Evolutionary conservation across 345 rosid genomes (phyloP).

Genomic region (Raphanus sativus): DNA sequence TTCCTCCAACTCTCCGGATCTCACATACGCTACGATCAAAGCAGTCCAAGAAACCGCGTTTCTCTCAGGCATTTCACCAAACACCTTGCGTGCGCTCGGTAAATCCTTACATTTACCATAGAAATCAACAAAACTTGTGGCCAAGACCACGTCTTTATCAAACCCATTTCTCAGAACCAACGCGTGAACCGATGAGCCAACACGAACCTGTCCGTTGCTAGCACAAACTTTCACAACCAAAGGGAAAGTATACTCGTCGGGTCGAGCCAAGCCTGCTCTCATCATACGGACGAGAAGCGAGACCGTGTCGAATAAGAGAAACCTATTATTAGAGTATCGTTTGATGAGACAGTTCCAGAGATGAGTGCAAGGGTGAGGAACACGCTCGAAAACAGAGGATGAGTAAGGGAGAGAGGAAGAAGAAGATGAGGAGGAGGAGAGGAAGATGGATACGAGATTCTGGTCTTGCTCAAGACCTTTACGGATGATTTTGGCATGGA

Average conservation of each 20-base stretch:
- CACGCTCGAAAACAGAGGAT: slow-evolving; percentile 47
- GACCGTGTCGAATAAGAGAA: slow-evolving; percentile 38
- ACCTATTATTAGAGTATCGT: slow-evolving; percentile 36
- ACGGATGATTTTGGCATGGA: slow-evolving; percentile 66
- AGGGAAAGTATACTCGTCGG: slow-evolving; percentile 59
- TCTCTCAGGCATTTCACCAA: slow-evolving; percentile 55
- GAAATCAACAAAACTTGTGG: slow-evolving; percentile 61
- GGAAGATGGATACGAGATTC: slow-evolving; percentile 49
- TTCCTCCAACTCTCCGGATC: slow-evolving; percentile 48
- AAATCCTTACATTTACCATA: slow-evolving; percentile 62
- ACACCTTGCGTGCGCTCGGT: slow-evolving; percentile 55
- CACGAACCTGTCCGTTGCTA: slow-evolving; percentile 35
- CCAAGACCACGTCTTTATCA: slow-evolving; percentile 50
- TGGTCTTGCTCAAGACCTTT: slow-evolving; percentile 79
- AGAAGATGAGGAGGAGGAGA: slow-evolving; percentile 35
- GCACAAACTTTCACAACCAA: slow-evolving; percentile 59
- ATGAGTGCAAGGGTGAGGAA: slow-evolving; percentile 49
- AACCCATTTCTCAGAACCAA: slow-evolving; percentile 46
- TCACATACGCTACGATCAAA: slow-evolving; percentile 55
- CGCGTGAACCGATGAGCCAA: slow-evolving; percentile 60
- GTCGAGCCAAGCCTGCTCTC: slow-evolving; percentile 37
- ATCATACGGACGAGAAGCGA: slow-evolving; percentile 59
- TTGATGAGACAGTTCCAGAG: slow-evolving; percentile 64
- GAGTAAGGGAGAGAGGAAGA: slow-evolving; percentile 48
- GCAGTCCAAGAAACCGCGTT: slow-evolving; percentile 81